These are phyloP conservation scores for Xylaria nigripes DNA, from an alignment of 495 filamentous ascomycete genomes.

Conservation along the genomic window DNA sequence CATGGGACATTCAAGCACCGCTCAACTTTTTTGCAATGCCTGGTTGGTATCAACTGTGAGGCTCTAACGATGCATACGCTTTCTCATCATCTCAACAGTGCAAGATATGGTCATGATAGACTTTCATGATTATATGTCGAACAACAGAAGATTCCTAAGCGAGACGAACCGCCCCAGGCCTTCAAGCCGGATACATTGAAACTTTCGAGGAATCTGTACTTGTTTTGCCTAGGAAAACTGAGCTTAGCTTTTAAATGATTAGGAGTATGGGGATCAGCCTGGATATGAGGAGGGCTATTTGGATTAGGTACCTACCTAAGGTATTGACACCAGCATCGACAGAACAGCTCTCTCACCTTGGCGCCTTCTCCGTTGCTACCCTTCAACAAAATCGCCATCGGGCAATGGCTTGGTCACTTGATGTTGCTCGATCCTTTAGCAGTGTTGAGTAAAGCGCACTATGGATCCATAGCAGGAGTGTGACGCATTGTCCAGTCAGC, in stretches of 20 bases:
- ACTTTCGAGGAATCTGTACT: background rate
- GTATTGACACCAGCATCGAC: background rate
- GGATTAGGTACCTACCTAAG: background rate
- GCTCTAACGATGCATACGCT: too few species aligned
- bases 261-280: background rate
- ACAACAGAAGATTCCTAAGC: too few species aligned
- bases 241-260: background rate
- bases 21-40: too few species aligned
- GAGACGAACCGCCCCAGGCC: background rate
- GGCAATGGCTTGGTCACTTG: too few species aligned
- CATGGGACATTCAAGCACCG: too few species aligned
- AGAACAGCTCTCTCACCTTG: background rate
- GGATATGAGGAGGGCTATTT: background rate
- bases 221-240: background rate
- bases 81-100: too few species aligned
- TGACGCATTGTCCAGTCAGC: background rate
- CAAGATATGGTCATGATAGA: too few species aligned
- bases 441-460: background rate
- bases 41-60: too few species aligned
- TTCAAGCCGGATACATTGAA: background rate
- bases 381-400: background rate
- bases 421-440: background rate
- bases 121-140: background rate
- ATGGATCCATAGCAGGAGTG: too few species aligned
- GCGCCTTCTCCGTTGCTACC: background rate